Evolutionary conservation across 1,284 basidiomycete species (phyloP).

Genomic region (Apiotrichum sp.): DNA sequence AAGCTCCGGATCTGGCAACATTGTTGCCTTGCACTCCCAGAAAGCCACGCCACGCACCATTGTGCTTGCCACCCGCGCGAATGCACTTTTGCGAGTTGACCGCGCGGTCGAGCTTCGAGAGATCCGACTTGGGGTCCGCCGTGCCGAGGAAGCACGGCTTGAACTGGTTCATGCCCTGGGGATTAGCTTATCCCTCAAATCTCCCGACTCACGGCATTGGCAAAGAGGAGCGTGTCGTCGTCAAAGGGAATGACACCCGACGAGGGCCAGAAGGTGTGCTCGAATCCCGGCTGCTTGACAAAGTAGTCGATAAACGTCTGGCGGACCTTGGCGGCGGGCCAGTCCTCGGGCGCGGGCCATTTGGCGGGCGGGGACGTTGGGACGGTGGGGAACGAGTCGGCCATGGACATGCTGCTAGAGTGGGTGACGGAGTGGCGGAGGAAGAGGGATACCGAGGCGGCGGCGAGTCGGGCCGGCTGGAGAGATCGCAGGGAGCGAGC

Average conservation of each 20-base stretch:
- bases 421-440: background rate
- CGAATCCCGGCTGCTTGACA: conserved; percentile 53
- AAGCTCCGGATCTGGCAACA: too few relatives aligned
- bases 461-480: background rate
- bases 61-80: conserved; percentile 96
- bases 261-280: conserved; percentile 88
- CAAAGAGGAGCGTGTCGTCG: conserved; percentile 92
- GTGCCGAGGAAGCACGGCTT: conserved; percentile 95
- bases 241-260: conserved; percentile 94
- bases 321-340: conserved; percentile 65
- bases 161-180: conserved; percentile 89
- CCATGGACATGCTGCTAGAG: conserved; percentile 25
- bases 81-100: conserved; percentile 98
- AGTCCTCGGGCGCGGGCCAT: conserved; percentile 50
- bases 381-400: conserved; percentile 27
- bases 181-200: background rate
- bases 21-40: too few relatives aligned
- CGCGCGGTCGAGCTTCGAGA: conserved; percentile 83
- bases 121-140: conserved; percentile 81
- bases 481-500: conserved; percentile 12
- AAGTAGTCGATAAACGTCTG: conserved; percentile 77
- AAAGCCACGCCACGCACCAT: conserved; percentile 55
- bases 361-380: conserved; percentile 37
- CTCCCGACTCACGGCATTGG: conserved; percentile 64
- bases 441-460: background rate